Evolutionary conservation across 768 basidiomycete species (phyloP).

Genomic region (Cyathus striatus): DNA sequence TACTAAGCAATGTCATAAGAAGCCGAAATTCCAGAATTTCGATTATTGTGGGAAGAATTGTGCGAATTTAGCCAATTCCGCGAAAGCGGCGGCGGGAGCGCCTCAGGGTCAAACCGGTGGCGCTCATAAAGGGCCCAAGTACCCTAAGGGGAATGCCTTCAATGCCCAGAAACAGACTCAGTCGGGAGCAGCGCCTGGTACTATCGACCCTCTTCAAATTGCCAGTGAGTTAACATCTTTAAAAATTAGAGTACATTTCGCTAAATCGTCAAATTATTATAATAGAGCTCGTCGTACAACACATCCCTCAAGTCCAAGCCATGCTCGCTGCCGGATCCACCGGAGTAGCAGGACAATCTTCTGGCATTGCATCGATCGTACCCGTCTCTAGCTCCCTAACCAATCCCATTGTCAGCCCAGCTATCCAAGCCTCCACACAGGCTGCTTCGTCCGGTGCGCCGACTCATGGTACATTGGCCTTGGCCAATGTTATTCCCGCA

Average conservation of each 20-base stretch:
- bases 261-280: too few species aligned
- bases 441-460: constrained; percentile 9
- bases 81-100: constrained; percentile 9
- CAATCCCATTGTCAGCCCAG: constrained; percentile 26
- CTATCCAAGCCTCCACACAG: constrained; percentile 7
- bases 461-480: constrained; percentile 23
- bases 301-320: constrained; percentile 41
- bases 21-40: constrained; percentile 54
- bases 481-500: constrained; percentile 17
- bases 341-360: constrained; percentile 11
- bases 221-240: constrained; percentile 25
- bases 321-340: constrained; percentile 16
- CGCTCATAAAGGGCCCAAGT: constrained; percentile 9
- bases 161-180: constrained; percentile 9
- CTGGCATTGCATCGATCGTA: constrained; percentile 4
- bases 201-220: constrained; percentile 32
- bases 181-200: constrained; percentile 13
- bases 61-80: constrained; percentile 39
- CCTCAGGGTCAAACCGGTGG: constrained; percentile 1
- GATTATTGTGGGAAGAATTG: constrained; percentile 66
- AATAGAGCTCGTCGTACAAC: constrained; percentile 42
- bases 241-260: not conserved
- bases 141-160: constrained; percentile 9
- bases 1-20: constrained; percentile 48
- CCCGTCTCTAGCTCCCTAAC: constrained; percentile 14